Evolutionary conservation across 177 flowering plant species (phyloP).

Genomic region (Tripterygium wilfordii): DNA sequence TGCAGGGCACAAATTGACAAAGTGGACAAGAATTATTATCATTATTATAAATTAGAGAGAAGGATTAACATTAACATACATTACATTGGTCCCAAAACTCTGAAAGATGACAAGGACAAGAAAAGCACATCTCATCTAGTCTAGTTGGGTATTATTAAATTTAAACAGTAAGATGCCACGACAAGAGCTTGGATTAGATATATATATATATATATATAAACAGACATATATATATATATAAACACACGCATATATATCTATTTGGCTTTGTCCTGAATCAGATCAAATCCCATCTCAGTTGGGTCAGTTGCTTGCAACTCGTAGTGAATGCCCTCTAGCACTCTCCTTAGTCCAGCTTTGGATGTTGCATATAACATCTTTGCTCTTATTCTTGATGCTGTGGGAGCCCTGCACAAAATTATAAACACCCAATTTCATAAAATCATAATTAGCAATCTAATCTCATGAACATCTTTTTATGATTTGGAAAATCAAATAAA

Average conservation of each 20-base stretch:
- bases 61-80: slow-evolving; percentile 15
- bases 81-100: slow-evolving; percentile 15
- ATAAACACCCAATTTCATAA: no score
- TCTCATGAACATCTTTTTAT: no score
- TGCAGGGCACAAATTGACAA: slow-evolving; percentile 6
- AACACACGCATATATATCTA: slow-evolving; percentile 12
- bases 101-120: no score
- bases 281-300: slow-evolving; percentile 78
- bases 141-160: slow-evolving; percentile 10
- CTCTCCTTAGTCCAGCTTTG: slow-evolving; percentile 75
- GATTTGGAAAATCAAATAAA: no score
- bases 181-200: no score
- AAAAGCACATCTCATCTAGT: slow-evolving; percentile 10
- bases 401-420: slow-evolving; percentile 51
- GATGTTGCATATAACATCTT: slow-evolving; percentile 82
- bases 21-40: no score
- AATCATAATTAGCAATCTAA: no score
- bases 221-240: no score
- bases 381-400: slow-evolving; percentile 77
- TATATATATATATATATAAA: no score
- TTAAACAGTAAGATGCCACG: slow-evolving; percentile 6
- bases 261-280: slow-evolving; percentile 63
- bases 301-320: slow-evolving; percentile 88
- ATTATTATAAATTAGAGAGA: slow-evolving; percentile 19
- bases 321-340: slow-evolving; percentile 66